phyloP scores from a whole-genome alignment of 140 eudicot genomes.

The Senecio squalidus region DNA sequence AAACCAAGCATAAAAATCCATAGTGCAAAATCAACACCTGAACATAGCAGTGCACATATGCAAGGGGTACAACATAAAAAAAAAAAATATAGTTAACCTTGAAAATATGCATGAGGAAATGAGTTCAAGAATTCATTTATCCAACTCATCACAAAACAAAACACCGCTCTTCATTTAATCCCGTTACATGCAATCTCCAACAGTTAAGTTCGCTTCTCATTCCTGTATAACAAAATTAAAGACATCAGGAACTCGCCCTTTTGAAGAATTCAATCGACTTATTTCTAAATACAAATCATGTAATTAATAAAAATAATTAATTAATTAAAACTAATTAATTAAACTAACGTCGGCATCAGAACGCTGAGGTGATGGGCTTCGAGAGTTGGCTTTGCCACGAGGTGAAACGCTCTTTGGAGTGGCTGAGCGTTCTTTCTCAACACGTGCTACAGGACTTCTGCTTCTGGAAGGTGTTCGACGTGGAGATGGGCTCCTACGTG shows the following conservation, averaged over 20 bases:
- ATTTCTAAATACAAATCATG: no score
- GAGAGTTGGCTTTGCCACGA: slow-evolving; percentile 52
- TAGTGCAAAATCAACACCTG: slow-evolving; percentile 11
- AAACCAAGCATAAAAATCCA: slow-evolving; percentile 8
- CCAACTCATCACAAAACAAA: slow-evolving; percentile 36
- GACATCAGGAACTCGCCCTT: no score
- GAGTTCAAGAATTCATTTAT: slow-evolving; percentile 24
- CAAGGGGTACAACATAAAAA: slow-evolving; percentile 34
- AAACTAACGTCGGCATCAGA: slow-evolving; percentile 85
- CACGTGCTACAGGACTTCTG: slow-evolving; percentile 54
- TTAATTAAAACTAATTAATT: no score
- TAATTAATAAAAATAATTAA: no score
- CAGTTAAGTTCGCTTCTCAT: slow-evolving; percentile 17
- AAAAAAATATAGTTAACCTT: slow-evolving; percentile 53
- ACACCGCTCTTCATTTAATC: slow-evolving; percentile 15
- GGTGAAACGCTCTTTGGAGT: slow-evolving; percentile 82
- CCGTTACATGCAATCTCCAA: slow-evolving; percentile 6
- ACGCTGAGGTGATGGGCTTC: slow-evolving; percentile 80
- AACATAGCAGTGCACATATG: slow-evolving; percentile 5
- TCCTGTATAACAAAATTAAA: slow-evolving; percentile 50
- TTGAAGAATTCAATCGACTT: neutral
- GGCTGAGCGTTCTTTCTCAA: slow-evolving; percentile 49
- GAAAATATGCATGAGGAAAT: slow-evolving; percentile 14
- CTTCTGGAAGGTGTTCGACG: slow-evolving; percentile 51
- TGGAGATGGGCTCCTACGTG: slow-evolving; percentile 78